These are phyloP conservation scores for Amaranthus cruentus DNA, from an alignment of 148 eudicot species.

Conservation along the genomic window DNA sequence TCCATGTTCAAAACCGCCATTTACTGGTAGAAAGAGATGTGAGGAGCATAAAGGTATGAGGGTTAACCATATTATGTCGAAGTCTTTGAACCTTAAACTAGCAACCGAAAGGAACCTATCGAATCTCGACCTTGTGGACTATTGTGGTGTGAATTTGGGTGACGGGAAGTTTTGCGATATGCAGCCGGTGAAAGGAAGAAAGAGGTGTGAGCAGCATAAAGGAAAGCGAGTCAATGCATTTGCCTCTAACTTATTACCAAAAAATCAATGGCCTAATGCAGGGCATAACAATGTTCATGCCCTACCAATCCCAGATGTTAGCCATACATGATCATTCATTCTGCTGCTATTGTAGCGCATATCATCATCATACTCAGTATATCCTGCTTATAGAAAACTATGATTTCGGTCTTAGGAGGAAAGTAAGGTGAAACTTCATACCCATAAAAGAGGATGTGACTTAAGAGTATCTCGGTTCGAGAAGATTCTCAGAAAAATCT, in stretches of 20 bases:
- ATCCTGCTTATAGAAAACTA: too few species aligned
- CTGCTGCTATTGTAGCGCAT: not conserved
- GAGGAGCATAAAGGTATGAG: slow-evolving; percentile 66
- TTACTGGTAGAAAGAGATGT: slow-evolving; percentile 60
- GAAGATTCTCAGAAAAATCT: too few species aligned
- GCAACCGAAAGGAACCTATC: slow-evolving; percentile 4
- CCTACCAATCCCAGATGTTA: not conserved
- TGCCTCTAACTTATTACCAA: slow-evolving; percentile 15
- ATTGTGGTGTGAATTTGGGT: slow-evolving; percentile 42
- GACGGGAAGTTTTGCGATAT: slow-evolving; percentile 32
- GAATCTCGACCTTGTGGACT: not conserved
- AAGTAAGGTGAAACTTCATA: too few species aligned
- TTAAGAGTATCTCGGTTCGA: too few species aligned
- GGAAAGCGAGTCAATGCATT: slow-evolving; percentile 30
- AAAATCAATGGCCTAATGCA: slow-evolving; percentile 7
- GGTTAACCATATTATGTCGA: slow-evolving; percentile 12
- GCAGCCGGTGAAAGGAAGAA: slow-evolving; percentile 32
- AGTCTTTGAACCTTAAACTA: not conserved
- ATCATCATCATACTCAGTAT: too few species aligned
- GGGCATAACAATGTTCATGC: not conserved
- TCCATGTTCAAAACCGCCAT: slow-evolving; percentile 37
- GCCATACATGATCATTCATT: not conserved
- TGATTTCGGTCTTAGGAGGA: too few species aligned
- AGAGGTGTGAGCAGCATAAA: slow-evolving; percentile 36
- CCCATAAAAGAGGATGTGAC: too few species aligned